Conservation (phyloP, 768 basidiomycete species). For the Mycena belliarum region DNA sequence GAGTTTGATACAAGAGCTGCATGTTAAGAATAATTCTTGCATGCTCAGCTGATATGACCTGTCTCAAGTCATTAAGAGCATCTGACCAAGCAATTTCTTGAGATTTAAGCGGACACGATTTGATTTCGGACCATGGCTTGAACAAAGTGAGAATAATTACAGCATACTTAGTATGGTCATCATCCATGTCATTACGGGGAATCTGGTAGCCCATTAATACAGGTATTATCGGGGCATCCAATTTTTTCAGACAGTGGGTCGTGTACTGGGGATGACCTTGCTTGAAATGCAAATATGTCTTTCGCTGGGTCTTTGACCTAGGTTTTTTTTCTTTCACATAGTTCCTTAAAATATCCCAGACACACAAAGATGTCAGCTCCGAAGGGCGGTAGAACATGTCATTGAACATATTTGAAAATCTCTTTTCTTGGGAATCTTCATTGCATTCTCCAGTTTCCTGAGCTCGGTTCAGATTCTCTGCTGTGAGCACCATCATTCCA, state of each 20-base stretch:
- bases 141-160: constrained; percentile 2
- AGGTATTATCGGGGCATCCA: neutral
- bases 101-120: neutral
- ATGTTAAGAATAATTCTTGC: neutral
- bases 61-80: neutral
- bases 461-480: neutral
- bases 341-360: constrained; percentile 8
- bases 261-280: constrained; percentile 11
- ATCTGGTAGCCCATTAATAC: constrained; percentile 3
- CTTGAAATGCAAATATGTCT: constrained; percentile 7
- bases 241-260: constrained; percentile 7
- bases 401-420: constrained; percentile 6
- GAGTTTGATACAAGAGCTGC: constrained; percentile 11
- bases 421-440: neutral
- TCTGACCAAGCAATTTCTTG: neutral
- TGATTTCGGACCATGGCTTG: neutral
- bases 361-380: neutral
- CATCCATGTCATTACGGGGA: constrained; percentile 7
- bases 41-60: neutral
- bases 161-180: neutral
- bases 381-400: constrained; percentile 15
- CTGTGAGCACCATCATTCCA: neutral
- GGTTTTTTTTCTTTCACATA: constrained; percentile 2
- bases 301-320: constrained; percentile 3
- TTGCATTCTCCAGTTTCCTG: neutral